Conservation (phyloP, 1,284 basidiomycete genomes). For the Amylostereum areolatum region DNA sequence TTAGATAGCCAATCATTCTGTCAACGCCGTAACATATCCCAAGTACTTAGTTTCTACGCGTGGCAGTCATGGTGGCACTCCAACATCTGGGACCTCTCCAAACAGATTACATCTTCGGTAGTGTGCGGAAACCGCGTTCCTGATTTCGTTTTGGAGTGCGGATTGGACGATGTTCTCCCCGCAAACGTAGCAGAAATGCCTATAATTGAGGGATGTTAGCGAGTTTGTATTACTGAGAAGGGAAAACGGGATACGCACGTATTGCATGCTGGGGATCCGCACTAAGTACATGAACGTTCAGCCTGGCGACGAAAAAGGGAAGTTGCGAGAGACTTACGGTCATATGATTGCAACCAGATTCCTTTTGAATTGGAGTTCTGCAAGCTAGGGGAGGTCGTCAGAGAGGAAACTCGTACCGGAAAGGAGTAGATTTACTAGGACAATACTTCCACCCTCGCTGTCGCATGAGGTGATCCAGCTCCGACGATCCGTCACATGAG, state of each 20-base stretch:
- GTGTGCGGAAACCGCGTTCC: slow-evolving; percentile 35
- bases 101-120: slow-evolving; percentile 41
- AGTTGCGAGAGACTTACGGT: slow-evolving; percentile 33
- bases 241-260: slow-evolving; percentile 28
- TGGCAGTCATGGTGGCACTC: no score
- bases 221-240: neutral
- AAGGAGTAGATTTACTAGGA: slow-evolving; percentile 33
- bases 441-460: slow-evolving; percentile 51
- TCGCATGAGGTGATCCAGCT: slow-evolving; percentile 47
- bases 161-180: slow-evolving; percentile 46
- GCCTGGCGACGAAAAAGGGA: neutral
- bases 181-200: slow-evolving; percentile 59
- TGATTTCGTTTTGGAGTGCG: slow-evolving; percentile 34
- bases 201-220: slow-evolving; percentile 12
- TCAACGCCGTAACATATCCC: no score
- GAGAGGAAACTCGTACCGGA: neutral
- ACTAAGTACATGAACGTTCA: slow-evolving; percentile 27
- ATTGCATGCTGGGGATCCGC: slow-evolving; percentile 52
- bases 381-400: slow-evolving; percentile 35
- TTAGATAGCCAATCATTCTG: no score
- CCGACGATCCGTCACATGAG: slow-evolving; percentile 50
- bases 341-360: slow-evolving; percentile 59
- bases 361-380: slow-evolving; percentile 51
- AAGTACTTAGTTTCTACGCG: no score
- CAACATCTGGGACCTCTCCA: slow-evolving; percentile 12